A percentile compares a stretch with the other conserved stretches of the same genome.
phyloP scores from a whole-genome alignment of 1,284 basidiomycete species.

The Heterobasidion irregulare region DNA sequence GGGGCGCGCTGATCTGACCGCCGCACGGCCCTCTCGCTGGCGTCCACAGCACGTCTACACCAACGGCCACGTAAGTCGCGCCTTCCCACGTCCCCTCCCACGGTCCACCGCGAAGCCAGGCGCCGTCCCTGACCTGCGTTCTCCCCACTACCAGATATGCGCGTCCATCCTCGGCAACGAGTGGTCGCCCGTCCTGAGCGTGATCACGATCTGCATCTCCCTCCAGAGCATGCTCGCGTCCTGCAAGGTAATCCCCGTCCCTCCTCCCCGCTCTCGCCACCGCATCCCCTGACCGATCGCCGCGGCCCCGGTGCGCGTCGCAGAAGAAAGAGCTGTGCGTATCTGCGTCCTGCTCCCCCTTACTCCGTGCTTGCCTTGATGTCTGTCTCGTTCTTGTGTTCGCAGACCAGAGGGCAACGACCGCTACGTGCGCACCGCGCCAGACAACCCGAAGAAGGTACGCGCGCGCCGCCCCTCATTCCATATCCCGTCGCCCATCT shows the following conservation, averaged over 20 bases:
- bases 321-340: conserved; percentile 69
- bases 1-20: conserved; percentile 9
- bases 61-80: conserved; percentile 65
- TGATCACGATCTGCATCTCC: conserved; percentile 71
- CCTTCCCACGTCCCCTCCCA: conserved; percentile 2
- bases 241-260: conserved; percentile 50
- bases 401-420: conserved; percentile 71
- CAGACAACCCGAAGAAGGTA: conserved; percentile 84
- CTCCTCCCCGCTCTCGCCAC: not conserved
- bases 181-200: conserved; percentile 80
- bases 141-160: conserved; percentile 48
- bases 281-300: not conserved
- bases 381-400: conserved; percentile 3
- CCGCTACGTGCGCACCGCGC: conserved; percentile 69
- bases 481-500: not conserved
- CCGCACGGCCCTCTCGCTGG: not conserved
- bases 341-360: not conserved
- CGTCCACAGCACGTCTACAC: conserved; percentile 67
- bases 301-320: conserved; percentile 1
- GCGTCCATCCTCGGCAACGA: conserved; percentile 80
- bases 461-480: conserved; percentile 10
- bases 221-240: conserved; percentile 84
- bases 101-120: not conserved
- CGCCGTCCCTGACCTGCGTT: conserved; percentile 10
- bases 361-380: not conserved